Evolutionary conservation across 1,139 yeast species (phyloP).

Genomic region (Debaryomyces nepalensis): DNA sequence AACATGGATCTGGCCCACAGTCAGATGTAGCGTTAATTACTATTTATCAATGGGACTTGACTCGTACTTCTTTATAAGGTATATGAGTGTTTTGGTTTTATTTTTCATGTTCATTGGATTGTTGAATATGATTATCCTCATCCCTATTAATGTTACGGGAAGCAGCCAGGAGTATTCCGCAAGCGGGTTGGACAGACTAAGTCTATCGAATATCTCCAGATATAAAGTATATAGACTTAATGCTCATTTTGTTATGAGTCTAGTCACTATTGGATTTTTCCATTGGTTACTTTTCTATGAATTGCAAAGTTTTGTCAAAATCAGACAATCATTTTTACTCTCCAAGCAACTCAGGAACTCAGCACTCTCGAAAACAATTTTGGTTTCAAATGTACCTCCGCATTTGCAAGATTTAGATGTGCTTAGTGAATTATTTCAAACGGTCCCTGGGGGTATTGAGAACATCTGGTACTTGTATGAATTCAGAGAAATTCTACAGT

Average conservation of each 20-base stretch:
- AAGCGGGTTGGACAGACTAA: constrained; percentile 59
- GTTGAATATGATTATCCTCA: constrained; percentile 54
- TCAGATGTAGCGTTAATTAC: constrained; percentile 42
- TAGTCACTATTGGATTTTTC: constrained; percentile 55
- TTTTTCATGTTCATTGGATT: constrained; percentile 56
- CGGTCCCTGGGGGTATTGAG: constrained; percentile 51
- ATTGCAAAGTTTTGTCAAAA: constrained; percentile 48
- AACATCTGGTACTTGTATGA: constrained; percentile 57
- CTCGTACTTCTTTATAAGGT: constrained; percentile 65
- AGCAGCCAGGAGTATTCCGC: constrained; percentile 34
- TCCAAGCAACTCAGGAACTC: constrained; percentile 30
- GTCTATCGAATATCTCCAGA: constrained; percentile 63
- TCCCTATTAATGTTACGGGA: constrained; percentile 62
- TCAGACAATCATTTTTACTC: constrained; percentile 44
- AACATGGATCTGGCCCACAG: constrained; percentile 53
- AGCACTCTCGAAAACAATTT: constrained; percentile 43
- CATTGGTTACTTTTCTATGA: constrained; percentile 58
- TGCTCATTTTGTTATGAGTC: constrained; percentile 58
- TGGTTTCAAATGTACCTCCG: constrained; percentile 54
- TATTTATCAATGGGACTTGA: constrained; percentile 63
- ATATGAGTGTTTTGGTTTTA: constrained; percentile 48
- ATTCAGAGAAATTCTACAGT: constrained; percentile 36
- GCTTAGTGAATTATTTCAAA: constrained; percentile 31
- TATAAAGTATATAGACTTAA: constrained; percentile 49
- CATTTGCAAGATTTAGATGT: constrained; percentile 31